phyloP scores from a whole-genome alignment of 2,329 filamentous ascomycete species.

The Esteya vermicola region DNA sequence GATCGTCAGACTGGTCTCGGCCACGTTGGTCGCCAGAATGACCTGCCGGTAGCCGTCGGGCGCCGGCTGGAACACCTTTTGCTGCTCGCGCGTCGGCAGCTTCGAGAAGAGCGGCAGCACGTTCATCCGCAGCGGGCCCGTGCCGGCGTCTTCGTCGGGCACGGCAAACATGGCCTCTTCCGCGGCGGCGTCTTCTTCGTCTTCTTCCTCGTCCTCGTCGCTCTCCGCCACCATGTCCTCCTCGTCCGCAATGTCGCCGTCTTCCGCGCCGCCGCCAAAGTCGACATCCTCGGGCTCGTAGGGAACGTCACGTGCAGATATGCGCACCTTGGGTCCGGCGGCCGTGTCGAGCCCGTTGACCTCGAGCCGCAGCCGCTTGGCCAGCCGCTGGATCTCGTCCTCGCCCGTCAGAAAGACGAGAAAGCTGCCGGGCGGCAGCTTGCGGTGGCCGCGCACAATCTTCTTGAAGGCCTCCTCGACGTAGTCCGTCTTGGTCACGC shows the following conservation, averaged over 20 bases:
- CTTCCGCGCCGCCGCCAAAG: slow-evolving; percentile 39
- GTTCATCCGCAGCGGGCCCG: slow-evolving; percentile 61
- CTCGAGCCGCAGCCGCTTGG: slow-evolving; percentile 59
- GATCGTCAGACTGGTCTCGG: slow-evolving; percentile 93
- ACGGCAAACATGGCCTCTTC: slow-evolving; percentile 45
- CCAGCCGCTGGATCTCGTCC: slow-evolving; percentile 77
- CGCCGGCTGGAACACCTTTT: slow-evolving; percentile 74
- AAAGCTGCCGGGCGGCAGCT: slow-evolving; percentile 80
- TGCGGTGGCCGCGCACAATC: slow-evolving; percentile 73
- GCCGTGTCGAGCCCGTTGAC: slow-evolving; percentile 43
- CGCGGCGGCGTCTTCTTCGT: slow-evolving; percentile 45
- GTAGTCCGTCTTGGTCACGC: slow-evolving; percentile 73
- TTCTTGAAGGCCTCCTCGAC: slow-evolving; percentile 83
- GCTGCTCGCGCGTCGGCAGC: slow-evolving; percentile 77
- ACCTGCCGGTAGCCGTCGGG: slow-evolving; percentile 75
- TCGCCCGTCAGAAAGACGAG: slow-evolving; percentile 91
- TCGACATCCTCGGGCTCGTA: slow-evolving; percentile 81
- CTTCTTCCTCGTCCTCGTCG: slow-evolving; percentile 38
- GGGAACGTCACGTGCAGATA: slow-evolving; percentile 64
- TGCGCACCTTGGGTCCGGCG: slow-evolving; percentile 52
- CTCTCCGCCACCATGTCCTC: background rate
- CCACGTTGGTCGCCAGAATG: slow-evolving; percentile 88
- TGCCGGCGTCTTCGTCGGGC: slow-evolving; percentile 37
- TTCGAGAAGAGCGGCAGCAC: slow-evolving; percentile 90
- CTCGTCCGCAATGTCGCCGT: background rate